These are phyloP conservation scores for Gossypium australe DNA, from an alignment of 345 rosid species.

Conservation along the genomic window DNA sequence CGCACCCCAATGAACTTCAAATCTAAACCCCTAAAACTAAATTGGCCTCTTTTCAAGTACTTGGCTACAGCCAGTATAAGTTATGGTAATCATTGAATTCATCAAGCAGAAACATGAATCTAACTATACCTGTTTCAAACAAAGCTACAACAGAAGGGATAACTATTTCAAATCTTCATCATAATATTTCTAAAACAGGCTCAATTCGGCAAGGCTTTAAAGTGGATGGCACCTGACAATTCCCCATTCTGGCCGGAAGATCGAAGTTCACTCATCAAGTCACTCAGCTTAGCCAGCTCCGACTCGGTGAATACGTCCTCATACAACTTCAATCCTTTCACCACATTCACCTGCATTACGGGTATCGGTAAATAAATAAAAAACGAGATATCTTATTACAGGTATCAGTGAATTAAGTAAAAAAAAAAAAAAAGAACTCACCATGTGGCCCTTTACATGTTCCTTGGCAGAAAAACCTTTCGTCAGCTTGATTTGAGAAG, in stretches of 20 bases:
- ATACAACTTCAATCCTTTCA: slow-evolving; percentile 85
- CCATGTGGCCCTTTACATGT: slow-evolving; percentile 83
- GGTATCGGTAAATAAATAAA: slow-evolving; percentile 22
- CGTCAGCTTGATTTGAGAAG: slow-evolving; percentile 55
- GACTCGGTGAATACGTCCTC: slow-evolving; percentile 60
- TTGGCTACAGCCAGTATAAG: neutral
- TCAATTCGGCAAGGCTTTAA: slow-evolving; percentile 12
- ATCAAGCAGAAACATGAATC: slow-evolving; percentile 3
- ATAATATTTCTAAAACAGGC: slow-evolving; percentile 5
- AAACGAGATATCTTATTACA: neutral
- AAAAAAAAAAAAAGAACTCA: slow-evolving; percentile 36
- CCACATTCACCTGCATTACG: slow-evolving; percentile 79
- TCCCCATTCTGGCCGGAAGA: slow-evolving; percentile 79
- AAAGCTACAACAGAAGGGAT: slow-evolving; percentile 6
- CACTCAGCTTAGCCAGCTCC: slow-evolving; percentile 62
- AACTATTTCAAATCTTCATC: slow-evolving; percentile 14
- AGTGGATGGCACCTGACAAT: slow-evolving; percentile 52
- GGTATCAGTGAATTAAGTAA: slow-evolving; percentile 25
- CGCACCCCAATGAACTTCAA: neutral
- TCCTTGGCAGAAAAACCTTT: slow-evolving; percentile 91
- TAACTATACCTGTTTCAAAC: neutral
- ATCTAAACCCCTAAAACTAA: neutral
- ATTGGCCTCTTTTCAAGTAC: neutral
- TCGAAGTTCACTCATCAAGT: slow-evolving; percentile 54
- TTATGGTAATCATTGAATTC: neutral